These are phyloP conservation scores for Micractinium conductrix DNA, from an alignment of 139 green algal genomes.

Conservation along the genomic window DNA sequence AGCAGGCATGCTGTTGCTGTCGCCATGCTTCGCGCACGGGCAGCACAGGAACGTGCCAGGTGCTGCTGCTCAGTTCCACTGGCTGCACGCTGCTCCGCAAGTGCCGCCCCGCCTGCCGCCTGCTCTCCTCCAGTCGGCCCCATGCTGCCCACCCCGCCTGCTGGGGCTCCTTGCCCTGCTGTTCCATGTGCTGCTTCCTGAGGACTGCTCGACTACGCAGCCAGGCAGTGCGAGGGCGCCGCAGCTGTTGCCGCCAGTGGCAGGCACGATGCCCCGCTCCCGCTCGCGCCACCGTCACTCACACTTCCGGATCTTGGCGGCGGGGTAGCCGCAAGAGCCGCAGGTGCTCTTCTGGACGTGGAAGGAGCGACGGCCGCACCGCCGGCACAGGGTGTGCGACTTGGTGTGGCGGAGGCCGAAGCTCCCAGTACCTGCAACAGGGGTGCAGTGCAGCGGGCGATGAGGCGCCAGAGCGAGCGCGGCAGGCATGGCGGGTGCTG, in stretches of 20 bases:
- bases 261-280: background rate
- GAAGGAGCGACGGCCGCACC: slow-evolving; percentile 89
- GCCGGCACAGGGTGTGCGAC: slow-evolving; percentile 96
- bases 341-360: slow-evolving; percentile 98
- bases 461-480: background rate
- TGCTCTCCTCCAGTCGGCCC: no score
- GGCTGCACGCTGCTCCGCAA: no score
- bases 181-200: no score
- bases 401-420: slow-evolving; percentile 97
- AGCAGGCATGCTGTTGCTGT: no score
- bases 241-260: no score
- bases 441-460: background rate
- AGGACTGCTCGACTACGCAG: no score
- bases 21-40: no score
- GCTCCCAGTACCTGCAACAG: slow-evolving; percentile 64
- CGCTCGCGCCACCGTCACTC: slow-evolving; percentile 47
- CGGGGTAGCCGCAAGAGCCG: slow-evolving; percentile 95
- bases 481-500: background rate
- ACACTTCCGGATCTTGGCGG: slow-evolving; percentile 94
- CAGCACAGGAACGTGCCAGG: background rate
- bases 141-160: no score
- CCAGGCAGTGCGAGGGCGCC: no score
- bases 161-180: no score
- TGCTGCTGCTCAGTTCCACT: background rate
- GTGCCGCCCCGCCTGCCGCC: no score